Base-by-base conservation (phyloP, 495 filamentous ascomycete genomes). In the Talaromyces stipitatus region DNA sequence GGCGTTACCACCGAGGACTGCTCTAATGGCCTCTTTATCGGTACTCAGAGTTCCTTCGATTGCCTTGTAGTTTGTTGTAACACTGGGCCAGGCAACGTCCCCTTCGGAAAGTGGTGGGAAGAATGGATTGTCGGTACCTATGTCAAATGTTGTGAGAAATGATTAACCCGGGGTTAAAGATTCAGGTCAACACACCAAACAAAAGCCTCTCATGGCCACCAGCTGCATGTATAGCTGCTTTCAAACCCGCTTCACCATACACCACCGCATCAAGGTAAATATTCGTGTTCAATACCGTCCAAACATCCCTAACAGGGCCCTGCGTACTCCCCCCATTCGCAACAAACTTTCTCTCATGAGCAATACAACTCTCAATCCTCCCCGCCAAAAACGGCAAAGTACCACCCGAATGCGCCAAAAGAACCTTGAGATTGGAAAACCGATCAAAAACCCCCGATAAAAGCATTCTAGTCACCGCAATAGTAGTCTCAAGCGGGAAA, bases 401-500 rank as follows among this genome's bases (percentile, higher is more conserved):
- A 2, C 92, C 92, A 1, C 92, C 92, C 10, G 86, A 87, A 69
- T 97, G 92, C 2, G 92, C 92, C 8, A 97, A 72, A 43, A 97
- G 68, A 55, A 97, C 79, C 11, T 82, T 72, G 60, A 97, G 67
- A n/a, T 70, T 68, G 0, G 80, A 82, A 26, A 90, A 89, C 6
- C 79, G 78, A 67, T 96, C 92, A 67, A 91, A 97, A 1, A 95
- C 89, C 0, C 90, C 88, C 2, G 83, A 79, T 1, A 97, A 71
- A 16, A 88, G 82, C 91, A 97, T 96, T 8, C 92, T 74, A 2
- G 90, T 85, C 1, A 97, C 86, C 0, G 91, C 89, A 56, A 97
- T 92, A 6, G 92, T 96, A 0, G 92, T 97, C 67, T 97, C 92
- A 36, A 97, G 77, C 1, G 92, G 92, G 65, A 96, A 97, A 7